Base-by-base conservation (phyloP, 345 rosid genomes). In the Euphorbia lathyris region DNA sequence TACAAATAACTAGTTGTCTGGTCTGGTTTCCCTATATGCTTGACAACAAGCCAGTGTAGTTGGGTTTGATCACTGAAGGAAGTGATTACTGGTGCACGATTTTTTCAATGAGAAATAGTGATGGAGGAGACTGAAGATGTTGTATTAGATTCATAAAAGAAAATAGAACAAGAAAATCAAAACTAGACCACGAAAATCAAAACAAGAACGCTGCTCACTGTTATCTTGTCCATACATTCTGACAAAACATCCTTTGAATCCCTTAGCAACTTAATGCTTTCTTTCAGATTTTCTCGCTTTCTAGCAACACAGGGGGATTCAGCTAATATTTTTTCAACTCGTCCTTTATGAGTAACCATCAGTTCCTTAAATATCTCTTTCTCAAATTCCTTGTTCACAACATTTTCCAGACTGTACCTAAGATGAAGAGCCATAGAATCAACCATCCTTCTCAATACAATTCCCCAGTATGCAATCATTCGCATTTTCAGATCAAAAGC, bases 401-500 rank as follows among this genome's bases (percentile, higher is more conserved):
- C 66, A 3, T 45, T 67, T 58, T 52, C n/a, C n/a, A 47, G 3
- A 47, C 68, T 64, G 6, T 48, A 51, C 52, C 48, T 70, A 56
- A 82, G 7, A 61, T 73, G 78, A 47, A 78, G 53, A 0, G 76
- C 82, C 66, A 71, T 67, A 0, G 64, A 36, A 52, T 82, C 85
- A 0, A 78, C 78, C 32, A 78, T 17, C 72, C 82, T 75, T 66
- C 68, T 66, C 25, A 72, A 32, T 2, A 78, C 80, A 2, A 73
- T 27, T 73, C 67, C 73, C 82, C 80, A 78, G 51, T 78, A 82
- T 2, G 82, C 70, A 10, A n/a, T 6, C 72, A 70, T 55, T 34
- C 78, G 72, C 77, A 82, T 73, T 51, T 67, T 78, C 38, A 76
- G 22, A 57, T 78, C 78, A 12, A 68, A 82, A 2, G 85, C 78